Evolutionary conservation across 257 asterid species (phyloP).

Genomic region (Lycium barbarum): DNA sequence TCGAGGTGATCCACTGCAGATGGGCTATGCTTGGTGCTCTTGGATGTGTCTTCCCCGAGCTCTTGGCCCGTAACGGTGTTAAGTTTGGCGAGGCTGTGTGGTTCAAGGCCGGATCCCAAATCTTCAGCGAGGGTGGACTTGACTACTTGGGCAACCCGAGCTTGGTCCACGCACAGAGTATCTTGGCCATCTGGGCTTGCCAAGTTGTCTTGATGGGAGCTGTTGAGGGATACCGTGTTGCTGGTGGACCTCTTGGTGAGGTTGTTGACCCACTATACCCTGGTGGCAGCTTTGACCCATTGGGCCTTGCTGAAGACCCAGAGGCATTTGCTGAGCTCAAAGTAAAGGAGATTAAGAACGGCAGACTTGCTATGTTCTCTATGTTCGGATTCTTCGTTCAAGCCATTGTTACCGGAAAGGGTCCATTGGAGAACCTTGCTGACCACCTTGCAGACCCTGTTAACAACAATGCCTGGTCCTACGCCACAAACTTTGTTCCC

Average conservation of each 20-base stretch:
- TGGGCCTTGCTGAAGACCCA: neutral
- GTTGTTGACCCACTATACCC: slow-evolving; percentile 21
- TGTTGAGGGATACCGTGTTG: slow-evolving; percentile 17
- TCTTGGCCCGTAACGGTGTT: slow-evolving; percentile 27
- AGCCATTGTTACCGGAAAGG: slow-evolving; percentile 70
- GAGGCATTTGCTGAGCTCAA: slow-evolving; percentile 26
- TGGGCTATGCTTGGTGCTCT: slow-evolving; percentile 28
- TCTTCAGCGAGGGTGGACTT: slow-evolving; percentile 12
- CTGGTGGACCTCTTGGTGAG: slow-evolving; percentile 28
- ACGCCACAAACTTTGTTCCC: slow-evolving; percentile 16
- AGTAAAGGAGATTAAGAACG: slow-evolving; percentile 6
- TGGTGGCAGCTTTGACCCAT: slow-evolving; percentile 21
- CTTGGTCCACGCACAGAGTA: slow-evolving; percentile 22
- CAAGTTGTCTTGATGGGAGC: slow-evolving; percentile 25
- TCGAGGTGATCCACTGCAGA: slow-evolving; percentile 26
- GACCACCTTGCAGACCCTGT: slow-evolving; percentile 71
- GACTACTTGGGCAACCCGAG: slow-evolving; percentile 30
- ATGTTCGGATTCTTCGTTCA: slow-evolving; percentile 66
- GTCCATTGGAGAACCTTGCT: slow-evolving; percentile 70
- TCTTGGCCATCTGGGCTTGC: slow-evolving; percentile 24
- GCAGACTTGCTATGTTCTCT: slow-evolving; percentile 2
- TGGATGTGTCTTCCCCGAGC: slow-evolving; percentile 26
- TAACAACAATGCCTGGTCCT: slow-evolving; percentile 12
- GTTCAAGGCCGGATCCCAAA: slow-evolving; percentile 6
- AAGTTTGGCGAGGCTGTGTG: slow-evolving; percentile 20